Base-by-base conservation (phyloP, 1,284 basidiomycete genomes). In the Mycena sp. region DNA sequence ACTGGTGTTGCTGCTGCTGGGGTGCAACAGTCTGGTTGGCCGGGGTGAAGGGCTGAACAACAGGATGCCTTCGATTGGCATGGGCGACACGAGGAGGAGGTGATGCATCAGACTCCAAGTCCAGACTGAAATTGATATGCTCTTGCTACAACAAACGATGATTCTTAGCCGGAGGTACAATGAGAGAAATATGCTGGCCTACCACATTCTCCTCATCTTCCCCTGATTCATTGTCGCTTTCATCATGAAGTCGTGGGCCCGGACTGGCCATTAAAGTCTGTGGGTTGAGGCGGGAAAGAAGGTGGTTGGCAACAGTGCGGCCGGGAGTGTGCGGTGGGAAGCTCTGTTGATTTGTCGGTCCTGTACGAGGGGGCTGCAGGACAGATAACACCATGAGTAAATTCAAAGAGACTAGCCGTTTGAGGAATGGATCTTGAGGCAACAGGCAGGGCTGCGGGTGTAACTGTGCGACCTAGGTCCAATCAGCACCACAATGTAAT, bases 221-320 rank as follows among this genome's bases (percentile, higher is more conserved):
- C 25, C 45, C 53, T 45, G 53, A 55, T 25, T 53, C 40, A 43
- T 45, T 16, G 23, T 37, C 23, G 19, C 43, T 45, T 45, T 45
- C 41, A 41, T 55, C 37, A 28, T 30, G 53, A 41, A 55, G 53
- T 37, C 29, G 53, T 17, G 30, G 41, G 23, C 53, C 53, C 30
- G 30, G 53, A 45, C 53, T 55, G 11, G 53, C 53, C 53, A 55
- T 55, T 23, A 45, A 35, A 3, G 41, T 55, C 41, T 45, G 41
- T n/a, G 53, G 14, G 30, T 55, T 55, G 40, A 55, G 50, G 37
- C 50, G n/a, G 16, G 50, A 41, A 55, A 23, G 17, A 35, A 35
- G 32, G 23, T 28, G 53, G 43, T 37, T 55, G 44, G 53, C 53
- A 45, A 23, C 53, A 37, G 37, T 21, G 37, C 23, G 14, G 32